These are phyloP conservation scores for Podaxis sp. DNA, from an alignment of 768 basidiomycete species.

Conservation along the genomic window DNA sequence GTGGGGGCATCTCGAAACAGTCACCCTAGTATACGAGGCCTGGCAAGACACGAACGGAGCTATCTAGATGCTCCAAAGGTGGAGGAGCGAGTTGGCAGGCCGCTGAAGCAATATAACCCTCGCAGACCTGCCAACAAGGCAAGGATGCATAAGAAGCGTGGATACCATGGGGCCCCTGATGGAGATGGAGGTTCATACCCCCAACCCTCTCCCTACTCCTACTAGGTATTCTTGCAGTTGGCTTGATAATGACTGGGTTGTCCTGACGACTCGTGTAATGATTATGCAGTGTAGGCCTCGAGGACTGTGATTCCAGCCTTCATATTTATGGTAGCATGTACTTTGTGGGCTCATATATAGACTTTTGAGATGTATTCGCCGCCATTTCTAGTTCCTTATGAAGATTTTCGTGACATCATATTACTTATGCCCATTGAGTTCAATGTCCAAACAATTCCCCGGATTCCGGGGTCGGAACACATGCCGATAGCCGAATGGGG, in stretches of 20 bases:
- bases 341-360: no score
- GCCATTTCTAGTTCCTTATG: no score
- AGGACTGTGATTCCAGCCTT: no score
- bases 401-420: neutral
- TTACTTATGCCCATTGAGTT: neutral
- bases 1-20: neutral
- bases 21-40: neutral
- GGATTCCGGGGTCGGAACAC: neutral
- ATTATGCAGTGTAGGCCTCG: no score
- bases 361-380: no score
- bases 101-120: neutral
- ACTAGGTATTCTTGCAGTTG: neutral
- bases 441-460: neutral
- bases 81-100: neutral
- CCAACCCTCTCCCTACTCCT: neutral
- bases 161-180: neutral
- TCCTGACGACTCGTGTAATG: neutral
- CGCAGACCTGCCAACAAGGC: neutral
- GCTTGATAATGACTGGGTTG: neutral
- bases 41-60: neutral
- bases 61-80: neutral
- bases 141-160: neutral
- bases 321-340: no score
- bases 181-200: neutral
- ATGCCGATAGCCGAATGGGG: neutral